Percentiles rank a stretch among this genome's conserved stretches.
Evolutionary conservation across 768 basidiomycete species (phyloP).

Genomic region (Tephrocybe rancida): DNA sequence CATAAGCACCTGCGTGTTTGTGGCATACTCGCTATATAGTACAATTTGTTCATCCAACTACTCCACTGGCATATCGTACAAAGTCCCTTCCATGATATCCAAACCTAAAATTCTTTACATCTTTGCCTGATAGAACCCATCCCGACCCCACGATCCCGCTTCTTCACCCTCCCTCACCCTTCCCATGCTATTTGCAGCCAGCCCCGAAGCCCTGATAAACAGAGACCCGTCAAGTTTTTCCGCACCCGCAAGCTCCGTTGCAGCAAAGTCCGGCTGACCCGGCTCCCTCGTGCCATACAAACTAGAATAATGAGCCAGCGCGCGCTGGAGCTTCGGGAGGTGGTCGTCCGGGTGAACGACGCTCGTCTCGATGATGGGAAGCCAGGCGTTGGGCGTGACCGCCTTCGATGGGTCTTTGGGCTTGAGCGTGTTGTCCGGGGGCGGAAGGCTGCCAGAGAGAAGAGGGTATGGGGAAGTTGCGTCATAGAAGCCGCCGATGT

Average conservation of each 20-base stretch:
- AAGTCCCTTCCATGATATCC: no score
- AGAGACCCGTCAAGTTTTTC: slow-evolving; percentile 56
- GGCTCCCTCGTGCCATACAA: slow-evolving; percentile 32
- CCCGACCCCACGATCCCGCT: slow-evolving; percentile 16
- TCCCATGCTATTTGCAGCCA: slow-evolving; percentile 35
- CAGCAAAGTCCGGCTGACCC: slow-evolving; percentile 22
- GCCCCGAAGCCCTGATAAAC: slow-evolving; percentile 53
- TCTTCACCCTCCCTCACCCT: slow-evolving; percentile 28
- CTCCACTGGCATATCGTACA: no score
- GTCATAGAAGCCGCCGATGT: slow-evolving; percentile 51
- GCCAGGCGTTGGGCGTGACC: slow-evolving; percentile 58
- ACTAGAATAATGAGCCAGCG: slow-evolving; percentile 32
- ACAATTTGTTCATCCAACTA: no score
- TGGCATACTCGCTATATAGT: no score
- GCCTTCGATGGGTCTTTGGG: slow-evolving; percentile 32
- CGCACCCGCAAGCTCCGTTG: slow-evolving; percentile 43
- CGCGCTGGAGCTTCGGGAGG: slow-evolving; percentile 38
- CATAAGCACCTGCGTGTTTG: no score
- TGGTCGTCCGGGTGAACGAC: slow-evolving; percentile 63
- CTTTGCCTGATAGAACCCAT: slow-evolving; percentile 18
- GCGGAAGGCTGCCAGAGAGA: slow-evolving; percentile 22
- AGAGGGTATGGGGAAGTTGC: slow-evolving; percentile 22
- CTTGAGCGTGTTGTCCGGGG: slow-evolving; percentile 25
- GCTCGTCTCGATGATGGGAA: slow-evolving; percentile 53
- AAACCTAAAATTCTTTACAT: background rate